Evolutionary conservation across 192 early-diverging fungal genomes (phyloP).

Genomic region (Rhizophagus clarus): DNA sequence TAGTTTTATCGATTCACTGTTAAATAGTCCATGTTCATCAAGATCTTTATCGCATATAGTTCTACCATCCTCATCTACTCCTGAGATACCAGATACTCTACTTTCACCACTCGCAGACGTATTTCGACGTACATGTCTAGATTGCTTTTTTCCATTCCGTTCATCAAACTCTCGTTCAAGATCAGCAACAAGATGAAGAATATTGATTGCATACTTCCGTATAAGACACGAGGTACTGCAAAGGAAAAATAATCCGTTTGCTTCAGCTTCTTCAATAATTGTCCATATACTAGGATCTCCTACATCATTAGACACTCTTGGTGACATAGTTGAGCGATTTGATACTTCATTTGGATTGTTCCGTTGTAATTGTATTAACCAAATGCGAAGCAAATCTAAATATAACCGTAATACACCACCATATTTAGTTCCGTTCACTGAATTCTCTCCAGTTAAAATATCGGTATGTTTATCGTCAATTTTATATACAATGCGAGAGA

Average conservation of each 20-base stretch:
- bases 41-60: neutral
- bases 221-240: slow-evolving; percentile 58
- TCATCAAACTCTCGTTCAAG: slow-evolving; percentile 49
- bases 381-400: slow-evolving; percentile 60
- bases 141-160: slow-evolving; percentile 23
- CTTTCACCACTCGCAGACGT: slow-evolving; percentile 32
- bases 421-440: slow-evolving; percentile 25
- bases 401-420: slow-evolving; percentile 69
- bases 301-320: slow-evolving; percentile 11
- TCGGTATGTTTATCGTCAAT: slow-evolving; percentile 57
- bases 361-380: slow-evolving; percentile 47
- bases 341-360: slow-evolving; percentile 37
- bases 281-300: slow-evolving; percentile 38
- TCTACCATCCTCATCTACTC: neutral
- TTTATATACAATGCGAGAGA: slow-evolving; percentile 51
- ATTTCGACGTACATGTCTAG: neutral
- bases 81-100: slow-evolving; percentile 36
- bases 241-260: slow-evolving; percentile 72
- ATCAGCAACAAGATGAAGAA: slow-evolving; percentile 55
- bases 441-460: slow-evolving; percentile 37
- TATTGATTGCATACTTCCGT: slow-evolving; percentile 61
- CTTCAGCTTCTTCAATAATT: slow-evolving; percentile 71
- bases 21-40: neutral
- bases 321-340: neutral
- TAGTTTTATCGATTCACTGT: slow-evolving; percentile 5